Conservation (phyloP, 345 rosid genomes). For the Theobroma cacao region DNA sequence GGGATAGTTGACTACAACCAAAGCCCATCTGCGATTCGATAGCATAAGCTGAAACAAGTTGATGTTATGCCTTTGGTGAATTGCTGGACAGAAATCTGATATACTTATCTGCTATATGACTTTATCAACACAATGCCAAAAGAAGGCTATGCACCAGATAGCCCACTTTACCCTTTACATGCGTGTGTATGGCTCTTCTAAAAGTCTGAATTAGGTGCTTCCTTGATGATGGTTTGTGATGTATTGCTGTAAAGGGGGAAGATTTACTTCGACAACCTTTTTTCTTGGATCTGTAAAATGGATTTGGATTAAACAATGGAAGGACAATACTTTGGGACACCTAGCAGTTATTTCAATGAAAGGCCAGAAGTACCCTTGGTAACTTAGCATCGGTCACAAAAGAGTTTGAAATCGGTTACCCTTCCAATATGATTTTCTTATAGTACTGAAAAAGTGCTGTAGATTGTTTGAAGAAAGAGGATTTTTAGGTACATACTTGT, state of each 20-base stretch:
- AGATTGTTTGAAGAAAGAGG: not conserved
- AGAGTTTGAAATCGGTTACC: not conserved
- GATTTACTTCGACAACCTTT: not conserved
- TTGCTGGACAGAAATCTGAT: not conserved
- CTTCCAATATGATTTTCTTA: not conserved
- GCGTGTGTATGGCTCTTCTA: constrained; percentile 29
- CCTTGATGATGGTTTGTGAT: constrained; percentile 13
- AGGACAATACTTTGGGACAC: not conserved
- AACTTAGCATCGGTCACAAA: not conserved
- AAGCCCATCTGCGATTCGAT: constrained; percentile 11
- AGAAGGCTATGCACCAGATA: not conserved
- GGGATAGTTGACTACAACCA: not conserved
- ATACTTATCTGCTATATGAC: not conserved
- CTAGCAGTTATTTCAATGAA: not conserved
- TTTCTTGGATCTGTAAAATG: not conserved
- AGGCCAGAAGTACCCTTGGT: not conserved
- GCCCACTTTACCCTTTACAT: constrained; percentile 16
- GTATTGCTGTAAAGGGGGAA: constrained; percentile 13
- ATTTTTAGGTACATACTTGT: not conserved
- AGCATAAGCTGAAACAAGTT: constrained; percentile 11
- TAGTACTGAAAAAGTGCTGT: not conserved
- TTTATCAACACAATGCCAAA: not conserved
- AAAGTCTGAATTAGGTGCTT: constrained; percentile 28
- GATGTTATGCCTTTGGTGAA: not conserved
- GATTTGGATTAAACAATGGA: not conserved